Percentiles rank a stretch among this genome's conserved stretches.
Evolutionary conservation across 2,329 filamentous ascomycete species (phyloP).

Genomic region (Hypocreales sp.): DNA sequence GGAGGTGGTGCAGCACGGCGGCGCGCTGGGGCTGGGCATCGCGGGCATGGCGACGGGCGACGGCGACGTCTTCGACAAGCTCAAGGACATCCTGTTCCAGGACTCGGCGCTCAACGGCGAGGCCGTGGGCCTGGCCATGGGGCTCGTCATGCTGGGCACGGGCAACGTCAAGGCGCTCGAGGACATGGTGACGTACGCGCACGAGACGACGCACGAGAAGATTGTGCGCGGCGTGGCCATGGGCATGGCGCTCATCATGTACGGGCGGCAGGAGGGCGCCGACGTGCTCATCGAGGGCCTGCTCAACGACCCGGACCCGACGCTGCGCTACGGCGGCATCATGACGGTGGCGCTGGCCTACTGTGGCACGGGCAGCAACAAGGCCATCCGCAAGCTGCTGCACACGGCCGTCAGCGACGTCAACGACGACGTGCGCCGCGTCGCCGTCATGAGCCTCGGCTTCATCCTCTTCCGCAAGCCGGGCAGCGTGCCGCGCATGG

Average conservation of each 20-base stretch:
- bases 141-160: slow-evolving; percentile 96
- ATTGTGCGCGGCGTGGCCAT: slow-evolving; percentile 90
- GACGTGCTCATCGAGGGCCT: slow-evolving; percentile 91
- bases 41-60: slow-evolving; percentile 95
- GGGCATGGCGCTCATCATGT: slow-evolving; percentile 98
- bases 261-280: slow-evolving; percentile 82
- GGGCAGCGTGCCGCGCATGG: slow-evolving; percentile 93
- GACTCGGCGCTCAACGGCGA: slow-evolving; percentile 96
- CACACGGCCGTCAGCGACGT: slow-evolving; percentile 97
- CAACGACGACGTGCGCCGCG: slow-evolving; percentile 89
- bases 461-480: slow-evolving; percentile 98
- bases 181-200: slow-evolving; percentile 94
- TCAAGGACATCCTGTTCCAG: slow-evolving; percentile 76
- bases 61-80: slow-evolving; percentile 77
- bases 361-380: slow-evolving; percentile 95
- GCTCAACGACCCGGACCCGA: slow-evolving; percentile 84
- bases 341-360: slow-evolving; percentile 98
- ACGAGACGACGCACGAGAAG: slow-evolving; percentile 98
- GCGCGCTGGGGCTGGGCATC: slow-evolving; percentile 85
- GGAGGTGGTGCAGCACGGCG: slow-evolving; percentile 94
- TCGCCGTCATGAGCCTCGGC: slow-evolving; percentile 92
- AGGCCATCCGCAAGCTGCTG: slow-evolving; percentile 88
- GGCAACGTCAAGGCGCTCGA: slow-evolving; percentile 86
- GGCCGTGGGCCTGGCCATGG: slow-evolving; percentile 90
- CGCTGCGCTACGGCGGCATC: slow-evolving; percentile 89